Base-by-base conservation (phyloP, 345 rosid genomes). In the Zanthoxylum bungeanum region DNA sequence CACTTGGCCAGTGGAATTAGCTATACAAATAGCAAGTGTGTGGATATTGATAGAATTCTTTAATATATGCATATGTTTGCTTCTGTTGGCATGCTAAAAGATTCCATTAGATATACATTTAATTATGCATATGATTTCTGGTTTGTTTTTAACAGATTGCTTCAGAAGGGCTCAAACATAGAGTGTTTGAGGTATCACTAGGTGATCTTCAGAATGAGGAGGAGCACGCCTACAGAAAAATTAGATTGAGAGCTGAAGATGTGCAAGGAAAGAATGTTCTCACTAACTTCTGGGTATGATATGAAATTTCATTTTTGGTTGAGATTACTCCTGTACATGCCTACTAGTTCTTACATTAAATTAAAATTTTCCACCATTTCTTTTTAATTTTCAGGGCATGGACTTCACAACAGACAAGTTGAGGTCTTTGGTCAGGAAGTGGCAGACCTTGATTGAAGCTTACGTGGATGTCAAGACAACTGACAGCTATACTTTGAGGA, bases 181-280 rank as follows among this genome's bases (percentile, higher is more conserved):
- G 98, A 75, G 92, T 92, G 63, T 89, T 92, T 77, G 98, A 92
- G 87, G 59, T 88, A 25, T 94, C 98, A 3, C 83, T 92, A 21
- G 97, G 95, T 60, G 98, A 94, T 75, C 97, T 95, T 74, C 93
- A 92, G 69, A 69, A 66, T 51, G 96, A 92, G 53, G 98, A 95
- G 74, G 99, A 95, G 34, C 81, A 98, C n/a, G n/a, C n/a, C n/a
- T n/a, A n/a, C n/a, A n/a, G n/a, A n/a, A n/a, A n/a, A n/a, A n/a
- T n/a, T n/a, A n/a, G n/a, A n/a, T n/a, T n/a, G n/a, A n/a, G n/a
- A n/a, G n/a, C n/a, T n/a, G n/a, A n/a, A n/a, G n/a, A 95, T 81
- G 97, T 92, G 51, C 98, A 95, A 53, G 94, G 97, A 5, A 88
- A 79, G 76, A 92, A 91, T 77, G 98, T 92, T 37, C 63, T 95